Evolutionary conservation across 148 eudicot species (phyloP), one percentile per base, ranked within the genome.

Genomic region (Cornus suecica): DNA sequence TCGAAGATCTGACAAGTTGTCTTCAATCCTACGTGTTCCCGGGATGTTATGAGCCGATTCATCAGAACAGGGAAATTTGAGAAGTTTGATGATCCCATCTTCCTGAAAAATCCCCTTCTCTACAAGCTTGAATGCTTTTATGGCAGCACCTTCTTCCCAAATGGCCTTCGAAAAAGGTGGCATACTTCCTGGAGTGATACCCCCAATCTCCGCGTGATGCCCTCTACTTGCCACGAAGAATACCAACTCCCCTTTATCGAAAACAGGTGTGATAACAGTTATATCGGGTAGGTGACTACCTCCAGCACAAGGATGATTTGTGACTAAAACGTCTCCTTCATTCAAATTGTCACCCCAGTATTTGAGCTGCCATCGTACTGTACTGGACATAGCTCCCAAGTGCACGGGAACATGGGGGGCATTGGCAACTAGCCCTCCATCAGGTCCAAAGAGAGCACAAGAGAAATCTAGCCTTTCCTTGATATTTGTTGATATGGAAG

Each of bases 381-480:
- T 95, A 79, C 97, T 91, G n/a, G 99, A 93, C 99, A 95, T 95
- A 68, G 99, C 99, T 42, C 99, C 99, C 70, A 95, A 86, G 83
- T 95, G 99, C 25, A 95, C 99, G 0, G 99, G 99, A 76, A 95
- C 99, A 84, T 95, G 99, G 34, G 99, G 99, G 34, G 99, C 99
- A 83, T 95, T 95, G 28, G 99, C 99, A 8, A 95, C 99, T 45
- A 95, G 83, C 14, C 99, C 99, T 26, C 97, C 97, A 78, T 91
- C 90, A 51, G 99, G 99, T 76, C 90, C 97, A 75, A 95, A 95
- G 69, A 95, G 93, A 65, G 99, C 99, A 80, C 99, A 95, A 18
- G 99, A 95, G 77, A 95, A 95, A 80, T 95, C 99, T 18, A 95
- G 83, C 30, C 97, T 82, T 80, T 95, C 99, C 79, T 95, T 95